phyloP scores from a whole-genome alignment of 108 stramenopile genomes.

The Cyclotella distinguenda region DNA sequence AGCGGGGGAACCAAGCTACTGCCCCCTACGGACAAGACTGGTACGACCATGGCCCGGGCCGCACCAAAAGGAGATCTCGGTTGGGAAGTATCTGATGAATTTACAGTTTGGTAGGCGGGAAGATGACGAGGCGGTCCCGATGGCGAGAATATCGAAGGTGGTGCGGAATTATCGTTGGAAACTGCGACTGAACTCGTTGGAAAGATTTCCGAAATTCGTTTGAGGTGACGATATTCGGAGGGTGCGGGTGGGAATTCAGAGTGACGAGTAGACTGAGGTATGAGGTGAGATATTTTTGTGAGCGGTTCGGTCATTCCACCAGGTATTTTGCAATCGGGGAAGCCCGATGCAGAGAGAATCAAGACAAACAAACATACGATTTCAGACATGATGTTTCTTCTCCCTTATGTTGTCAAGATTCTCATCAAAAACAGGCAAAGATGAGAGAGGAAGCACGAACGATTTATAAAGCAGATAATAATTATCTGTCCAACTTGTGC shows the following conservation, averaged over 20 bases:
- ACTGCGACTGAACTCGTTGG: not conserved
- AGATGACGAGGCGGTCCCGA: not conserved
- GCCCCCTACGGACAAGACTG: constrained; percentile 3
- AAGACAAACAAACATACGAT: too few species aligned
- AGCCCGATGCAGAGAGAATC: too few species aligned
- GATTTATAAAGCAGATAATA: too few species aligned
- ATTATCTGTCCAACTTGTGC: too few species aligned
- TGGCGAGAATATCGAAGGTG: not conserved
- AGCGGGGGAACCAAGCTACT: constrained; percentile 6
- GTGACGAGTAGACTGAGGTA: not conserved
- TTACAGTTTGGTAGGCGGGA: not conserved
- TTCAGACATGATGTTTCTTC: too few species aligned
- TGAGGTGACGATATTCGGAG: not conserved
- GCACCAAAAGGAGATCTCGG: constrained; percentile 14
- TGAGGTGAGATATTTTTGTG: not conserved
- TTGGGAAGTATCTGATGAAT: not conserved
- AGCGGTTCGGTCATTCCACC: too few species aligned
- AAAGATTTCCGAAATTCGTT: constrained; percentile 14
- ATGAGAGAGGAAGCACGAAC: too few species aligned
- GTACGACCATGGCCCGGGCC: constrained; percentile 9
- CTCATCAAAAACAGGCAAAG: too few species aligned
- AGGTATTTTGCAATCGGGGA: too few species aligned
- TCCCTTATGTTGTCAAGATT: too few species aligned
- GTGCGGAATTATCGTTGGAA: not conserved
- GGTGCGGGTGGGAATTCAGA: not conserved